These are phyloP conservation scores for Metarhizium humberi DNA, from an alignment of 2,329 filamentous ascomycete species.

Conservation along the genomic window DNA sequence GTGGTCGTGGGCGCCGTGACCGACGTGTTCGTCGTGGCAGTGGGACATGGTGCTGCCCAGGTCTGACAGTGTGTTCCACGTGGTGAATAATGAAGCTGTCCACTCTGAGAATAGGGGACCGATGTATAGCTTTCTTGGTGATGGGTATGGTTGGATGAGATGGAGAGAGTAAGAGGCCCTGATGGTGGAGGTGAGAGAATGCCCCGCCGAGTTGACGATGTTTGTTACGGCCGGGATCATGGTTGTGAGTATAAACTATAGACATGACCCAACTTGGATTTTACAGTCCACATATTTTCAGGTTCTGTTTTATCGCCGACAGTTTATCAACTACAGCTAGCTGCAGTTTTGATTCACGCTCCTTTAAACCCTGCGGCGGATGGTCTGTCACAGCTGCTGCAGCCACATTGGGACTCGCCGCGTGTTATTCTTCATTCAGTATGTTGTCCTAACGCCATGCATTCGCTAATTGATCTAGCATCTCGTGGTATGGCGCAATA, in stretches of 20 bases:
- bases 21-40: conserved; percentile 41
- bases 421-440: too few species aligned
- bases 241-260: background rate
- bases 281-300: background rate
- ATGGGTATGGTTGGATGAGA: background rate
- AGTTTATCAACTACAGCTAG: too few species aligned
- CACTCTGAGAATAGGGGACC: background rate
- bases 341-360: too few species aligned
- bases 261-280: background rate
- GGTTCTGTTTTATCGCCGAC: too few species aligned
- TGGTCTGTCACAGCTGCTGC: too few species aligned
- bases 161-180: too few species aligned
- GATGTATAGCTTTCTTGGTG: background rate
- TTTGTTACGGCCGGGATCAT: background rate
- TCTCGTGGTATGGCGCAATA: background rate
- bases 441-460: too few species aligned
- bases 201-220: background rate
- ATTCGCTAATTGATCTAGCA: background rate
- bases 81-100: background rate
- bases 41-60: conserved; percentile 26
- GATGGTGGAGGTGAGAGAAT: conserved; percentile 8
- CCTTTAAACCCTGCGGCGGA: too few species aligned
- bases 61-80: background rate
- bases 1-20: conserved; percentile 40
- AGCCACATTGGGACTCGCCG: too few species aligned